Conservation (phyloP, 345 rosid species). For the Isatis tinctoria region DNA sequence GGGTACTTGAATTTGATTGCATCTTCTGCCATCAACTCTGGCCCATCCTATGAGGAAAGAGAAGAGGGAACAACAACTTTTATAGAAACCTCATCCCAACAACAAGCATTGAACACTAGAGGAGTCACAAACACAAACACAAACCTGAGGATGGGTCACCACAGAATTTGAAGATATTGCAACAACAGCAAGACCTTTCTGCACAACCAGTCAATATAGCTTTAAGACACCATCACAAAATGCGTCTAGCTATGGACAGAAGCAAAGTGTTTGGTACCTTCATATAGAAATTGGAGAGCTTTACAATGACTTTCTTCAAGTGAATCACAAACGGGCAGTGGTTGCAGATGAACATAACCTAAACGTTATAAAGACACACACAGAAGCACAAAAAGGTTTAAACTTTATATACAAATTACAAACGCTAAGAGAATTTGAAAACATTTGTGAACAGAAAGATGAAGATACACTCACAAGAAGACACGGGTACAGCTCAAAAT, state of each 20-base stretch:
- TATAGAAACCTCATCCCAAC: slow-evolving; percentile 9
- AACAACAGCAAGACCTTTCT: slow-evolving; percentile 92
- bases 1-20: slow-evolving; percentile 63
- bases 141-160: slow-evolving; percentile 85
- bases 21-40: slow-evolving; percentile 84
- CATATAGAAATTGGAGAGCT: slow-evolving; percentile 72
- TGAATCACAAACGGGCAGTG: slow-evolving; percentile 96
- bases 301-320: slow-evolving; percentile 75
- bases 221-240: neutral
- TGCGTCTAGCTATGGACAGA: neutral
- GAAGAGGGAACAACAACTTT: slow-evolving; percentile 10
- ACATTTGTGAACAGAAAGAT: neutral
- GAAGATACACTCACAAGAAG: slow-evolving; percentile 46
- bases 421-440: neutral
- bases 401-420: neutral
- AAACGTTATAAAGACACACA: neutral
- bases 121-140: slow-evolving; percentile 35
- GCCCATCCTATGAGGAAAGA: slow-evolving; percentile 81
- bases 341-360: slow-evolving; percentile 91
- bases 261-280: slow-evolving; percentile 42
- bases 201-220: slow-evolving; percentile 25
- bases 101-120: slow-evolving; percentile 27
- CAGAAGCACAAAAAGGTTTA: neutral
- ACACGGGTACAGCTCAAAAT: slow-evolving; percentile 80
- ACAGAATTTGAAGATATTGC: slow-evolving; percentile 88